Base-by-base conservation (phyloP, 2,329 filamentous ascomycete genomes). In the Graphiopsis chlorocephala region DNA sequence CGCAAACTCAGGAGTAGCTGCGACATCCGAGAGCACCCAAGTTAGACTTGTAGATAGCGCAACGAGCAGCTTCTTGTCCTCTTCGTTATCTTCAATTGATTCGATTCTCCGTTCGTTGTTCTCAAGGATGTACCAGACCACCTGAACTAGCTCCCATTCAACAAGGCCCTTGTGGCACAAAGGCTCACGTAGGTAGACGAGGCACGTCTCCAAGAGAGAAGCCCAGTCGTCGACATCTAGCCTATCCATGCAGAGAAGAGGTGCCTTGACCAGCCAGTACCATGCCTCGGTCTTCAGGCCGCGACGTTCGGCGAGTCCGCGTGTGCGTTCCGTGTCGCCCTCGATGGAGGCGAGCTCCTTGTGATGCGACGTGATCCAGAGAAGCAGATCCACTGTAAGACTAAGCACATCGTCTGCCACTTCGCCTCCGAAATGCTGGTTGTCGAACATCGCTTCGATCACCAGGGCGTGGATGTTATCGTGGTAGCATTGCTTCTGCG, bases 1-100 rank as follows among this genome's bases (percentile, higher is more conserved):
- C 15, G 33, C 48, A 58, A 75, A 74, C 2, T 60, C 61, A 5
- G 67, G 64, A 2, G 59, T 62, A 2, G 72, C 72, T 11, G 74
- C 68, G 17, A 73, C 66, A 47, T 75, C 74, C 15, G 72, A 74
- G 12, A 75, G 64, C 63, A 67, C 67, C 73, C 74, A 75, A 0
- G 70, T 68, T 28, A 75, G 35, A 66, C 69, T 72, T 11, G 68
- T 68, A n/a, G 70, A 67, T 29, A 72, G 61, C 4, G 72, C 68
- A 17, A 59, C 53, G 8, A 74, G 65, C 12, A 73, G 23, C 29
- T 69, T 68, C 25, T 63, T 17, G 59, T 71, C 64, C 42, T 71
- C 63, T n/a, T 47, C 38, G 25, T 33, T 28, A 17, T 25, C 48
- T n/a, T 62, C 60, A 15, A 45, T 33, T 25, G 17, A 48, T 26